Evolutionary conservation across 352 stramenopile genomes (phyloP).

Genomic region (Phytopythium oedochilum): DNA sequence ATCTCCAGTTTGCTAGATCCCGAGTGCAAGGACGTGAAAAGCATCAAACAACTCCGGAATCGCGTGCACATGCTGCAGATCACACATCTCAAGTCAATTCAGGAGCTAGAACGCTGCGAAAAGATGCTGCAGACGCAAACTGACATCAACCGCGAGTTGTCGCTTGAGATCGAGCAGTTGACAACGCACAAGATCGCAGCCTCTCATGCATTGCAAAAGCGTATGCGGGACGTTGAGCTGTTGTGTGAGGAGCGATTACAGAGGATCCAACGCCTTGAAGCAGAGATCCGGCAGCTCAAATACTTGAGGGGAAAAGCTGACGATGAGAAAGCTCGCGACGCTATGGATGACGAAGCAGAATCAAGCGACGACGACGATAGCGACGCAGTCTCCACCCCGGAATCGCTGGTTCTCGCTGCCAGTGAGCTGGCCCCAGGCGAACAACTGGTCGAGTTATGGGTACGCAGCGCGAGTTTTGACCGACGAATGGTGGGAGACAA

Average conservation of each 20-base stretch:
- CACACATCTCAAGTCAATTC: slow-evolving; percentile 84
- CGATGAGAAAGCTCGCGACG: slow-evolving; percentile 19
- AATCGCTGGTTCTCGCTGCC: slow-evolving; percentile 62
- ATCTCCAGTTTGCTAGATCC: slow-evolving; percentile 17
- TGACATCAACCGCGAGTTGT: slow-evolving; percentile 92
- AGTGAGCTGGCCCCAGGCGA: slow-evolving; percentile 73
- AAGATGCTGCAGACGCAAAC: slow-evolving; percentile 94
- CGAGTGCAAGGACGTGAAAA: slow-evolving; percentile 17
- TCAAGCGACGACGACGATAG: slow-evolving; percentile 33
- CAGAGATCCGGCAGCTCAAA: slow-evolving; percentile 83
- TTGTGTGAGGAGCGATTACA: slow-evolving; percentile 79
- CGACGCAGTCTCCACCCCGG: slow-evolving; percentile 52
- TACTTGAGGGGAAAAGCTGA: slow-evolving; percentile 59
- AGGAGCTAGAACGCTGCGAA: slow-evolving; percentile 90
- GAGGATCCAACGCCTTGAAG: slow-evolving; percentile 79
- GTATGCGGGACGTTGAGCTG: slow-evolving; percentile 84
- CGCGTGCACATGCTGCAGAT: slow-evolving; percentile 88
- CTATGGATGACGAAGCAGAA: slow-evolving; percentile 13
- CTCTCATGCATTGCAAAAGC: slow-evolving; percentile 66
- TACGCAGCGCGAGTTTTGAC: slow-evolving; percentile 76
- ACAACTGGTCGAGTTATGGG: slow-evolving; percentile 90
- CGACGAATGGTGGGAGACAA: slow-evolving; percentile 52
- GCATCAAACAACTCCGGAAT: slow-evolving; percentile 61
- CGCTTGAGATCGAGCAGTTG: slow-evolving; percentile 88
- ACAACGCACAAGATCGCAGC: slow-evolving; percentile 67